Percentiles rank a stretch among this genome's conserved stretches.
Conservation (phyloP, 345 rosid species). For the Clarkia xantiana region DNA sequence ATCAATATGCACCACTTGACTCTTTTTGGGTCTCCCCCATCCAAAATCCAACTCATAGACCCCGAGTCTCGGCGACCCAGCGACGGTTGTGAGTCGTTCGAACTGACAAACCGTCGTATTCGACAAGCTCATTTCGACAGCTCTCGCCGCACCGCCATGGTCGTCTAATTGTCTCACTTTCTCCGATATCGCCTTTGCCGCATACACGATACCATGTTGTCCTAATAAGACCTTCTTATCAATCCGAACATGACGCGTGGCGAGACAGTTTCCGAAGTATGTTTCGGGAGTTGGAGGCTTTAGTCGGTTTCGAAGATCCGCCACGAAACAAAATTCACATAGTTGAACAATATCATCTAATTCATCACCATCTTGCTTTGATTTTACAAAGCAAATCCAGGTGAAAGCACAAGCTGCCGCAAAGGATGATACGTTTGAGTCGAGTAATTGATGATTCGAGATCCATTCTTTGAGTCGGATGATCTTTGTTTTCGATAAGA, state of each 20-base stretch:
- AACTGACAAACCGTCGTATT: too few relatives aligned
- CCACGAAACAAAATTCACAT: background rate
- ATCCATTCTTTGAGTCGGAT: background rate
- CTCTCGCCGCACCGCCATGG: constrained; percentile 7
- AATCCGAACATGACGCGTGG: background rate
- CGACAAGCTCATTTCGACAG: background rate
- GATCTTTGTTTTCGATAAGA: background rate
- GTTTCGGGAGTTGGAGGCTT: constrained; percentile 8
- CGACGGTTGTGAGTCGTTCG: constrained; percentile 2
- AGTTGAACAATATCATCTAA: background rate
- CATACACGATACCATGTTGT: too few relatives aligned
- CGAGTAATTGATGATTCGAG: background rate
- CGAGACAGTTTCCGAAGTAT: constrained; percentile 28
- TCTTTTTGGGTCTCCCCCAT: constrained; percentile 28
- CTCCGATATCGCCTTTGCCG: constrained; percentile 16
- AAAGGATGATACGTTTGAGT: background rate
- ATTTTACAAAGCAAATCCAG: background rate
- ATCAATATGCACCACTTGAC: constrained; percentile 16
- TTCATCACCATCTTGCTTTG: background rate
- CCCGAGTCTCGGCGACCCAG: constrained; percentile 18
- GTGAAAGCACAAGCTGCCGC: too few relatives aligned
- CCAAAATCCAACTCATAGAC: constrained; percentile 24
- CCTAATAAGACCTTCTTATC: constrained; percentile 13
- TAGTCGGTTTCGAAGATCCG: constrained; percentile 8
- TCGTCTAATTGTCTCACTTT: constrained; percentile 10